Conservation (phyloP, 2,329 filamentous ascomycete genomes). For the Stylonectria norvegica region DNA sequence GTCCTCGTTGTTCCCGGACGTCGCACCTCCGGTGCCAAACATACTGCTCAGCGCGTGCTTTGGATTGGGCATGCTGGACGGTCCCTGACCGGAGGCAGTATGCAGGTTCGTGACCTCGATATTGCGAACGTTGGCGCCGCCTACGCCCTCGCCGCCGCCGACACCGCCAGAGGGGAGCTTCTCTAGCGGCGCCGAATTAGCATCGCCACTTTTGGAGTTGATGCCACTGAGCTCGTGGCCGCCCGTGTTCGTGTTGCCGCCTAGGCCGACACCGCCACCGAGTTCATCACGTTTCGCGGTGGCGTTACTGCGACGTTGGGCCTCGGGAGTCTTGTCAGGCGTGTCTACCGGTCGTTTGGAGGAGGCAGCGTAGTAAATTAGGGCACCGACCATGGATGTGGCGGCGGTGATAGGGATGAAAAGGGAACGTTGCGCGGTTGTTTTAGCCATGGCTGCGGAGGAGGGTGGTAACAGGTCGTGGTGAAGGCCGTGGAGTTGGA, state of each 20-base stretch:
- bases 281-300: slow-evolving; percentile 32
- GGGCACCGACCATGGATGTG: slow-evolving; percentile 21
- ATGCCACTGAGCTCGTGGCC: slow-evolving; percentile 27
- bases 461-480: slow-evolving; percentile 6
- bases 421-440: slow-evolving; percentile 17
- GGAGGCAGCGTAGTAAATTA: slow-evolving; percentile 21
- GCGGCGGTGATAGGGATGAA: slow-evolving; percentile 17
- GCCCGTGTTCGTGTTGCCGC: slow-evolving; percentile 29
- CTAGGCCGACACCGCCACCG: slow-evolving; percentile 31
- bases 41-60: slow-evolving; percentile 17
- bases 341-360: no score
- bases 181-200: slow-evolving; percentile 26
- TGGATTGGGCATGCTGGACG: slow-evolving; percentile 8
- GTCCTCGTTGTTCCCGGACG: slow-evolving; percentile 7
- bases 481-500: background rate
- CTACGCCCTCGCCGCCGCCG: slow-evolving; percentile 31
- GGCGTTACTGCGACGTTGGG: slow-evolving; percentile 18
- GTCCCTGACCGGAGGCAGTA: slow-evolving; percentile 6
- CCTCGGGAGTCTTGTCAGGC: slow-evolving; percentile 10
- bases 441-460: no score
- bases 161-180: slow-evolving; percentile 33
- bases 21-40: slow-evolving; percentile 23
- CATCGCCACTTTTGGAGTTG: slow-evolving; percentile 17
- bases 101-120: no score
- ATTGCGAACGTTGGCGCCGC: slow-evolving; percentile 26